These are phyloP conservation scores for Nymphaea colorata DNA, from an alignment of 164 flowering plant genomes.

Conservation along the genomic window DNA sequence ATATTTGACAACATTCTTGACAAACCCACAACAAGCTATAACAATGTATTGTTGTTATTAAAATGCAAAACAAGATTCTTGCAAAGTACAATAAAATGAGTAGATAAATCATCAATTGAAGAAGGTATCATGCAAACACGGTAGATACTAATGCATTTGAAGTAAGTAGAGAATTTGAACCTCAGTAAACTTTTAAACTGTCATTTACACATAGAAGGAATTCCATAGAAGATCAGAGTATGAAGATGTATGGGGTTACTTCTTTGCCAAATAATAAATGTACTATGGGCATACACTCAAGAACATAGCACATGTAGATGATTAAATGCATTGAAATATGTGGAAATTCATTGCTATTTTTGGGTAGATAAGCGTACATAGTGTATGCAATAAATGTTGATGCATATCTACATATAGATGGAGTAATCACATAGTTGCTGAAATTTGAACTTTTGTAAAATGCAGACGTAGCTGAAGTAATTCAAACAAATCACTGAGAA, in stretches of 20 bases:
- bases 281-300: too few relatives aligned
- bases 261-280: neutral
- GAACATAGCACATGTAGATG: too few relatives aligned
- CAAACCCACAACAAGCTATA: too few relatives aligned
- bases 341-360: neutral
- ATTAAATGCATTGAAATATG: neutral
- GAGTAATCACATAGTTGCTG: neutral
- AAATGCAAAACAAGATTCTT: too few relatives aligned
- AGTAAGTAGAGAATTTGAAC: too few relatives aligned
- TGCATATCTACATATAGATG: neutral
- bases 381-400: neutral
- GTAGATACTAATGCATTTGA: too few relatives aligned
- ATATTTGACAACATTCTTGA: too few relatives aligned
- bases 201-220: conserved; percentile 37
- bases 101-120: too few relatives aligned
- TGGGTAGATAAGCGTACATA: neutral
- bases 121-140: too few relatives aligned
- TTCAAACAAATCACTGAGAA: conserved; percentile 36
- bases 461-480: conserved; percentile 64
- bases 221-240: conserved; percentile 48
- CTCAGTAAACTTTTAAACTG: too few relatives aligned
- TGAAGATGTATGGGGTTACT: conserved; percentile 37
- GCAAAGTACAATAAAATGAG: too few relatives aligned
- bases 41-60: too few relatives aligned
- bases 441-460: conserved; percentile 3